Evolutionary conservation across 345 rosid species (phyloP).

Genomic region (Clausena lansium): DNA sequence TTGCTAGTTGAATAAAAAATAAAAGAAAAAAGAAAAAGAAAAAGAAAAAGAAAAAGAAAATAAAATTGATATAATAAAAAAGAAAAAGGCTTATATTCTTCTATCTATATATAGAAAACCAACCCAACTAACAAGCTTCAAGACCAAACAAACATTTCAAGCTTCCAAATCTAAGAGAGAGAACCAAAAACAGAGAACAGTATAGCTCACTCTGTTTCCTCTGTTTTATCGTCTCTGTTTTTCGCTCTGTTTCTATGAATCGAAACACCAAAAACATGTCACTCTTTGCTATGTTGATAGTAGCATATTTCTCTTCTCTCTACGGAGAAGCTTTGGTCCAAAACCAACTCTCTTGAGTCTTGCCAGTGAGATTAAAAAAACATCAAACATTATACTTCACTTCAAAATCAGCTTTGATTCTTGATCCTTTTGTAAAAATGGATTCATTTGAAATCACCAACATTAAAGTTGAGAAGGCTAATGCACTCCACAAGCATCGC

Average conservation of each 20-base stretch:
- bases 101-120: slow-evolving; percentile 38
- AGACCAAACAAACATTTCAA: slow-evolving; percentile 11
- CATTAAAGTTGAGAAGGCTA: slow-evolving; percentile 55
- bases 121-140: slow-evolving; percentile 21
- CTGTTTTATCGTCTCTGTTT: slow-evolving; percentile 11
- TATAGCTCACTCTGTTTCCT: slow-evolving; percentile 25
- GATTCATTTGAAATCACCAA: slow-evolving; percentile 49
- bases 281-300: slow-evolving; percentile 12
- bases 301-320: slow-evolving; percentile 25
- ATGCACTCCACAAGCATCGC: slow-evolving; percentile 43
- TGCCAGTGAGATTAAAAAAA: slow-evolving; percentile 28
- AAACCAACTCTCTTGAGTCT: slow-evolving; percentile 19
- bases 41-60: neutral
- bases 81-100: slow-evolving; percentile 5
- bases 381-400: neutral
- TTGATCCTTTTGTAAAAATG: slow-evolving; percentile 34
- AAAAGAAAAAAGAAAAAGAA: neutral
- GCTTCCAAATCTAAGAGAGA: neutral
- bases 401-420: neutral
- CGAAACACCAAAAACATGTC: slow-evolving; percentile 5
- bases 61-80: slow-evolving; percentile 6
- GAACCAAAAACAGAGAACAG: slow-evolving; percentile 11
- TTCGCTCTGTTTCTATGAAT: slow-evolving; percentile 16
- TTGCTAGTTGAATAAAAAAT: neutral
- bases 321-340: slow-evolving; percentile 24